Evolutionary conservation across 352 stramenopile species (phyloP).

Genomic region (Halophytophthora polymorphica): DNA sequence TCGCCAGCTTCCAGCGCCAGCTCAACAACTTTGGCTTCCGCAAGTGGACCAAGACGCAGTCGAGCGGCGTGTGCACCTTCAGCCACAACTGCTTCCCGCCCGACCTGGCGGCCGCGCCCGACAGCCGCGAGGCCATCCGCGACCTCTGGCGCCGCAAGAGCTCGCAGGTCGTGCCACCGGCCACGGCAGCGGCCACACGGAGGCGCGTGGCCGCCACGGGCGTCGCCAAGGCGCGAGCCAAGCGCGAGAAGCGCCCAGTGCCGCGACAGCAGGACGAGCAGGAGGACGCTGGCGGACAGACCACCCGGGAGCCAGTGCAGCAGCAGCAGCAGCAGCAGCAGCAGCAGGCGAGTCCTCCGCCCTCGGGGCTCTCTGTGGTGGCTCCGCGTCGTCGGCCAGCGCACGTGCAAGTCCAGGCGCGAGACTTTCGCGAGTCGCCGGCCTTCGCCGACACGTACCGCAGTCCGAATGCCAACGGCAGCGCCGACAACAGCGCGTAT

Average conservation of each 20-base stretch:
- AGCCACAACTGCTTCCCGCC: slow-evolving; percentile 81
- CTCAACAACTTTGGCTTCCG: slow-evolving; percentile 89
- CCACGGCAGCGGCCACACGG: slow-evolving; percentile 6
- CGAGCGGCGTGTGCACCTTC: slow-evolving; percentile 78
- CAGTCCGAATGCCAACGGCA: slow-evolving; percentile 23
- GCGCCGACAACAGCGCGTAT: slow-evolving; percentile 21
- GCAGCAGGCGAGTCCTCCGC: background rate
- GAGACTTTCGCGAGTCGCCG: slow-evolving; percentile 10
- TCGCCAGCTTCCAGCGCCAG: slow-evolving; percentile 86
- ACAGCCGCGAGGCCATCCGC: slow-evolving; percentile 43
- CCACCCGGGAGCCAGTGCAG: too few species aligned
- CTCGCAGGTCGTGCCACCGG: slow-evolving; percentile 28
- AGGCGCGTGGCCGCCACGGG: slow-evolving; percentile 43
- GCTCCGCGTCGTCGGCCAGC: slow-evolving; percentile 10
- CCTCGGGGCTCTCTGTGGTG: too few species aligned
- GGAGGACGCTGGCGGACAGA: too few species aligned
- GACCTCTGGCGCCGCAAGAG: slow-evolving; percentile 76
- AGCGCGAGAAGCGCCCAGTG: slow-evolving; percentile 29
- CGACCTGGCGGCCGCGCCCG: slow-evolving; percentile 35
- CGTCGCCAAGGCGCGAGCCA: slow-evolving; percentile 36
- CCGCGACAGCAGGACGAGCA: slow-evolving; percentile 17
- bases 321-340: slow-evolving; percentile 3
- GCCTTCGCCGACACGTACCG: slow-evolving; percentile 26
- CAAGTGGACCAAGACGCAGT: slow-evolving; percentile 74
- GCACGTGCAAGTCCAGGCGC: slow-evolving; percentile 17